Evolutionary conservation across 176 grass and related monocot species (phyloP).

Genomic region (Oryza glaberrima): DNA sequence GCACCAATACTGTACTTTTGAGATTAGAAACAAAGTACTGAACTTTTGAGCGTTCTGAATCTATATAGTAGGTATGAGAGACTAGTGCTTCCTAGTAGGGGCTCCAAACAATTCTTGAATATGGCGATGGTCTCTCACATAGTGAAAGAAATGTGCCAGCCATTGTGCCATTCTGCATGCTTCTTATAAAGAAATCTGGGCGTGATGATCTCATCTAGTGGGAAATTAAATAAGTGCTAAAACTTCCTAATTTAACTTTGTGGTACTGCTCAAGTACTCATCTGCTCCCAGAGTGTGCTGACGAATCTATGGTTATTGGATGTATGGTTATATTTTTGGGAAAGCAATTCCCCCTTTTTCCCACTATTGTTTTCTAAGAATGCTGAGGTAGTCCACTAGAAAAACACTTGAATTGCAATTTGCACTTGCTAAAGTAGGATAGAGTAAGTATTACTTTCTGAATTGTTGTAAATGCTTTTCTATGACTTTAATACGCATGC

Average conservation of each 20-base stretch:
- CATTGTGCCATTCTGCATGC: not conserved
- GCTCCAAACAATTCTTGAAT: not conserved
- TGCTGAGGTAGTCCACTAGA: not conserved
- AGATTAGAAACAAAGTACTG: not conserved
- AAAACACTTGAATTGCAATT: not conserved
- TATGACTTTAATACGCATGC: not conserved
- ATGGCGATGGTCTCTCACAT: not conserved
- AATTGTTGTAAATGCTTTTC: not conserved
- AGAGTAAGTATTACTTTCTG: not conserved
- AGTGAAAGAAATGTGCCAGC: not conserved
- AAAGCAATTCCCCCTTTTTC: not conserved
- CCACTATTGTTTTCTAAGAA: not conserved
- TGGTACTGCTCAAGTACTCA: too few species aligned
- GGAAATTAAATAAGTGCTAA: not conserved
- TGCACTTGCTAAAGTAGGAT: constrained; percentile 2
- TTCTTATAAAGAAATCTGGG: not conserved
- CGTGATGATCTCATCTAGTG: not conserved
- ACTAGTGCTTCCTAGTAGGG: not conserved
- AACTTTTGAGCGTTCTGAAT: not conserved
- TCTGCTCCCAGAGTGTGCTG: not conserved
- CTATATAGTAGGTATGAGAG: not conserved
- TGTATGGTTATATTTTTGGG: not conserved
- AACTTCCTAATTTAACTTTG: not conserved
- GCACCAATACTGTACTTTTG: not conserved
- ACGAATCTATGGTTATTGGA: not conserved